Percentiles rank a stretch among this genome's conserved stretches.
Conservation (phyloP, 495 filamentous ascomycete species). For the Aspergillus affinis region DNA sequence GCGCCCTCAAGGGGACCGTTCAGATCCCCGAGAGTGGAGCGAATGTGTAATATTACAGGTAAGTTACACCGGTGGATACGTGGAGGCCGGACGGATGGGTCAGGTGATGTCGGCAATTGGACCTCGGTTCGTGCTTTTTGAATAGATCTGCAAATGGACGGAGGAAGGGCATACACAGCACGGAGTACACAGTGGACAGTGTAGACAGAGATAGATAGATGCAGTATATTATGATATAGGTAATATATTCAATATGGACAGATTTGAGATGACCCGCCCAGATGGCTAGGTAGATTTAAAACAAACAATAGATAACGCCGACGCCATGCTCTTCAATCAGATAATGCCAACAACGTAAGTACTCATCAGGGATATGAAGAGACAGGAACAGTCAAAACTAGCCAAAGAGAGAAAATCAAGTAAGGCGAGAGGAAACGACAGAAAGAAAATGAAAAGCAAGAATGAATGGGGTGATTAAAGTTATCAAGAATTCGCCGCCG, state of each 20-base stretch:
- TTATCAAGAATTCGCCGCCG: constrained; percentile 8
- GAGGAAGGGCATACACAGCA: no score
- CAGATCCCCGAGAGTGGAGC: background rate
- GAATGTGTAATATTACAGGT: no score
- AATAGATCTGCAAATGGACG: no score
- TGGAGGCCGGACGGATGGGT: no score
- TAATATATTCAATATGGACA: constrained; percentile 1
- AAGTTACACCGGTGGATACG: no score
- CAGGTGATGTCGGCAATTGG: no score
- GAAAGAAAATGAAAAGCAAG: constrained; percentile 1
- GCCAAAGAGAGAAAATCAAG: background rate
- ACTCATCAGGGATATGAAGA: constrained; percentile 7
- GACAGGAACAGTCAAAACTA: background rate
- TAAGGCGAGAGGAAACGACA: background rate
- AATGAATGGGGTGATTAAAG: constrained; percentile 2
- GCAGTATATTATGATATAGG: no score
- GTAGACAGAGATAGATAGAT: no score
- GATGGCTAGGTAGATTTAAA: background rate
- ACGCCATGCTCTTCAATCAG: constrained; percentile 20
- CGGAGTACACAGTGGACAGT: no score
- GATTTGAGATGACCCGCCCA: background rate
- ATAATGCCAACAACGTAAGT: constrained; percentile 2
- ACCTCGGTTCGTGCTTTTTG: no score
- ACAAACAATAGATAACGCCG: constrained; percentile 4
- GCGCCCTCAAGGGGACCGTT: background rate